phyloP scores from a whole-genome alignment of 345 rosid species.

The Atalantia buxifolia region DNA sequence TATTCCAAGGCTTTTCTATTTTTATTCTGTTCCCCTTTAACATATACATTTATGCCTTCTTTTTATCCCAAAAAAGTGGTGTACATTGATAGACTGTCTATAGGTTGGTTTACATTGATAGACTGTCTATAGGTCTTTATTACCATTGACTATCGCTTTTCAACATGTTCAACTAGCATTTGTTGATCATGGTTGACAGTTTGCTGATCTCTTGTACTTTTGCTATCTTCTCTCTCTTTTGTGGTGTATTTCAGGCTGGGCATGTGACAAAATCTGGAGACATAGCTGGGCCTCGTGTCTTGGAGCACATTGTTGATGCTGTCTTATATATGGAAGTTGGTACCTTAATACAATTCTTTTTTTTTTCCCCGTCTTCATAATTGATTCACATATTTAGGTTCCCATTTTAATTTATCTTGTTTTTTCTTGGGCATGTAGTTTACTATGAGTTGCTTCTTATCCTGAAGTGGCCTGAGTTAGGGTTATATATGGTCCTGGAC shows the following conservation, averaged over 20 bases:
- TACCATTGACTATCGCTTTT: neutral
- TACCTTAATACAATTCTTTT: constrained; percentile 24
- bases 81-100: neutral
- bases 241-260: constrained; percentile 56
- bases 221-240: constrained; percentile 5
- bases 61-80: neutral
- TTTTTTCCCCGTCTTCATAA: neutral
- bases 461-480: neutral
- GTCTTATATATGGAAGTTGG: constrained; percentile 92
- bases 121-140: neutral
- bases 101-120: neutral
- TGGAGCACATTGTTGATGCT: constrained; percentile 98
- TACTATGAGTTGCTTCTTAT: neutral
- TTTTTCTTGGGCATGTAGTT: neutral
- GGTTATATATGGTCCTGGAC: neutral
- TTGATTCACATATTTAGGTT: neutral
- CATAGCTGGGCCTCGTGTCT: constrained; percentile 94
- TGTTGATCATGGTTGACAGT: neutral
- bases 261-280: constrained; percentile 94
- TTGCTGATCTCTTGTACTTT: neutral
- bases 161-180: neutral
- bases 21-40: neutral
- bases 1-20: neutral
- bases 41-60: neutral
- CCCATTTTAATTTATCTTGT: neutral